A percentile compares a stretch with the other conserved stretches of the same genome.
phyloP scores from a whole-genome alignment of 2,329 filamentous ascomycete genomes.

The Beauveria asiatica region DNA sequence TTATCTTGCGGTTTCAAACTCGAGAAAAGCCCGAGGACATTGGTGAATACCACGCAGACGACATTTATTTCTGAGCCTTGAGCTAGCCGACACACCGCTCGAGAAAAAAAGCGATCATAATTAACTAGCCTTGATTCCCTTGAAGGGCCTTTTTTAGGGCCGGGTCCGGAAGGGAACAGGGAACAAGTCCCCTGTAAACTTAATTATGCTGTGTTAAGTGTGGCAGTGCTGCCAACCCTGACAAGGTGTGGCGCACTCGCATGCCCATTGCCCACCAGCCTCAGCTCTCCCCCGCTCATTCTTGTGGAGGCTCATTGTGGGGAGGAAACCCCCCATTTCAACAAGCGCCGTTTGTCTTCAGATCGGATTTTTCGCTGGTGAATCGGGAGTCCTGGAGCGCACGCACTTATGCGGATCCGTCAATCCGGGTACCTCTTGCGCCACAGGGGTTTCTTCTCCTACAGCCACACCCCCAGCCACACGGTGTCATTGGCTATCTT shows the following conservation, averaged over 20 bases:
- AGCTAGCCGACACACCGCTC: too few relatives aligned
- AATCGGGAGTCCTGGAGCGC: slow-evolving; percentile 1
- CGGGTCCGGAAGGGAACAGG: too few relatives aligned
- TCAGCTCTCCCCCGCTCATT: neutral
- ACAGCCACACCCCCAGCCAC: neutral
- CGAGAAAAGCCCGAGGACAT: too few relatives aligned
- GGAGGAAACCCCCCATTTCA: neutral
- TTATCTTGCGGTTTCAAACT: too few relatives aligned
- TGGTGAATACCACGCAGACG: too few relatives aligned
- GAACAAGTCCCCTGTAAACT: neutral
- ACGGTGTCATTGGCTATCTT: neutral
- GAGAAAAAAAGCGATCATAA: too few relatives aligned
- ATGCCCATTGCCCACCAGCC: neutral
- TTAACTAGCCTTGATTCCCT: too few relatives aligned
- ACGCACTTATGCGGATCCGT: neutral
- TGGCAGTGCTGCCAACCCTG: too few relatives aligned
- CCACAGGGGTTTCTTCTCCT: neutral
- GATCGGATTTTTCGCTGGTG: neutral
- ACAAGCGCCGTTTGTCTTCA: neutral
- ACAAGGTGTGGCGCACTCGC: neutral
- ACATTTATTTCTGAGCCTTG: too few relatives aligned
- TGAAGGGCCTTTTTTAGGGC: too few relatives aligned
- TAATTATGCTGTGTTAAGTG: neutral
- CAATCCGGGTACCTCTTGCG: neutral
- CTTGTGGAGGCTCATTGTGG: neutral